Evolutionary conservation across 225 moss, liverwort and hornwort genomes (phyloP), one percentile per base, ranked within the genome.

Genomic region (Sphagnum contortum): DNA sequence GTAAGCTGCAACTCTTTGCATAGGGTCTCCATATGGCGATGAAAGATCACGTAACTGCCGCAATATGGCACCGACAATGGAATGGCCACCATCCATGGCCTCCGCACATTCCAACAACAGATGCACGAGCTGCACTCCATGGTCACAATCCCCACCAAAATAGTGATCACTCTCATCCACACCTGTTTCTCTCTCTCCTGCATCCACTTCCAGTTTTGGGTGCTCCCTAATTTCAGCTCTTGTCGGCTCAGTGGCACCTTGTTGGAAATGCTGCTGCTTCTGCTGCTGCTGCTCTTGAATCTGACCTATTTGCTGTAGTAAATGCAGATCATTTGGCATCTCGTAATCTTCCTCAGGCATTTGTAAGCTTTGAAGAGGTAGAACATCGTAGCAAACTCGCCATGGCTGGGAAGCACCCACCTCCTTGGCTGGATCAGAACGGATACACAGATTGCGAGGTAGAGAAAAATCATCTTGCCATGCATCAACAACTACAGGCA

Each of bases 1-100:
- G 75, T 87, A 88, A 8, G 84, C 80, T 47, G 87, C 87, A 9
- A 88, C 82, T 65, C 90, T 80, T 62, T 87, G 87, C 77, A 80
- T 85, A 11, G 82, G 76, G 59, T 90, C 88, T n/a, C 89, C 89
- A 48, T 79, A 76, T 2, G 79, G 79, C 6, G 87, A 80, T 5
- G 84, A 87, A 8, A 84, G 80, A 63, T 85, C 87, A 6, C 84
- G 76, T 49, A 85, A 77, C 55, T 78, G 67, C 29, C 73, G 68
- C 55, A 87, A 57, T 0, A 76, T 71, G 2, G 77, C 64, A 2
- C 72, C 55, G 12, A 78, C 57, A 48, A 73, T 70, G 48, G 70
- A 71, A 1, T 82, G 81, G 13, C 69, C 74, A 12, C 61, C 69
- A 57, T 87, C 80, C 6, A 90, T 64, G 48, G 75, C 77, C 50